phyloP scores from a whole-genome alignment of 2,329 filamentous ascomycete genomes.

The Acrodontium crateriforme region DNA sequence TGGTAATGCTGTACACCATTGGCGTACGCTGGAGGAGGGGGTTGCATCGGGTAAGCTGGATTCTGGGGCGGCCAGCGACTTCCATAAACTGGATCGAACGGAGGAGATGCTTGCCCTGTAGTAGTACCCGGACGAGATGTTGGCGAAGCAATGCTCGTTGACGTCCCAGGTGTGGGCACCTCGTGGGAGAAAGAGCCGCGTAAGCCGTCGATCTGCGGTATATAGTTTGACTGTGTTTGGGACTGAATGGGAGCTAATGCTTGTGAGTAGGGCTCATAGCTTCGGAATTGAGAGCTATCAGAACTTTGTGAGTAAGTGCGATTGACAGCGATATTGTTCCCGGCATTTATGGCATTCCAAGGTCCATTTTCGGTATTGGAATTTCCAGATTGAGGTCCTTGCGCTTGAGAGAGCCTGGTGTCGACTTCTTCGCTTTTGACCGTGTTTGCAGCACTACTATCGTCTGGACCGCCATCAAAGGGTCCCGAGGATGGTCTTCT shows the following conservation, averaged over 20 bases:
- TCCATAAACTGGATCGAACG: conserved; percentile 8
- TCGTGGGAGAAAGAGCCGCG: conserved; percentile 12
- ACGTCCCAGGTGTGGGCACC: conserved; percentile 7
- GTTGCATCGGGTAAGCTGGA: conserved; percentile 4
- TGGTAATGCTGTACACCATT: conserved; percentile 2
- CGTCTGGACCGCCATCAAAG: conserved; percentile 16
- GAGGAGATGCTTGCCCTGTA: conserved; percentile 14
- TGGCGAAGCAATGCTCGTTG: conserved; percentile 16
- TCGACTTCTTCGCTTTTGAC: conserved; percentile 21
- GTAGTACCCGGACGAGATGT: conserved; percentile 13
- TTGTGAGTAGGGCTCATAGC: conserved; percentile 15
- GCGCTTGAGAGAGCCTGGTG: too few species aligned
- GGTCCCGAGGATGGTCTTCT: conserved; percentile 6
- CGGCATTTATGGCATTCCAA: conserved; percentile 30
- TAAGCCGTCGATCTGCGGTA: conserved; percentile 15
- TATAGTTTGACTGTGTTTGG: conserved; percentile 5
- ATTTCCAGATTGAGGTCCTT: conserved; percentile 9
- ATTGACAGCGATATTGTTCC: too few species aligned
- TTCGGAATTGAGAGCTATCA: conserved; percentile 16
- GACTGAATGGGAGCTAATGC: conserved; percentile 8
- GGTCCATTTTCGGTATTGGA: conserved; percentile 17
- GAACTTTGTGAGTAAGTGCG: too few species aligned
- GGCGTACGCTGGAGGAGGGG: conserved; percentile 4
- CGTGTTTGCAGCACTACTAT: conserved; percentile 15
- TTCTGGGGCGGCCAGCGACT: conserved; percentile 8